Conservation (phyloP, 257 asterid species). For the Solanum bukasovii region DNA sequence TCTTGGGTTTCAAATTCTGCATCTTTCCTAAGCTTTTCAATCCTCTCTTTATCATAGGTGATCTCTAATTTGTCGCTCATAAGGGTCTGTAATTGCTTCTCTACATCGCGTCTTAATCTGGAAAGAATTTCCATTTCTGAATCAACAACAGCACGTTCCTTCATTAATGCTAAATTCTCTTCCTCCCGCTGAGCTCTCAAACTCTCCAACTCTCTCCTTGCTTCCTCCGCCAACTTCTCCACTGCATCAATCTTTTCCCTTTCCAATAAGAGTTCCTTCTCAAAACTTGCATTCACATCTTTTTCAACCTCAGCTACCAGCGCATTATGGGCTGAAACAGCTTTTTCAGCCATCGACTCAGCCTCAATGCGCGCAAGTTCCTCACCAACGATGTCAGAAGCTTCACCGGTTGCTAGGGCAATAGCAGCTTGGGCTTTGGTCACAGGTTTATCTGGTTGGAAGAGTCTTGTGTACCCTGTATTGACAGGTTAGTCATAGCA, state of each 20-base stretch:
- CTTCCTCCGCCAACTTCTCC: conserved; percentile 73
- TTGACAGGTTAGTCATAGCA: not conserved
- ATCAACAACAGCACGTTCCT: conserved; percentile 81
- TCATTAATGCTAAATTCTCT: conserved; percentile 62
- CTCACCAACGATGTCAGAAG: conserved; percentile 66
- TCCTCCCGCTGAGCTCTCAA: conserved; percentile 70
- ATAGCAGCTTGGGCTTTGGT: conserved; percentile 97
- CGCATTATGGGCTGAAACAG: conserved; percentile 88
- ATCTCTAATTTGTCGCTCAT: conserved; percentile 64
- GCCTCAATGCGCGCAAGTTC: conserved; percentile 98
- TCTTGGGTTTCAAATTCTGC: conserved; percentile 73
- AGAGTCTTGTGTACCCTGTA: conserved; percentile 89
- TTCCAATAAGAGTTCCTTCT: conserved; percentile 62
- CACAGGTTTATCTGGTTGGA: conserved; percentile 97
- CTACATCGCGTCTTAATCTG: conserved; percentile 70
- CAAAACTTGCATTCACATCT: conserved; percentile 71
- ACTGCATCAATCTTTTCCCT: conserved; percentile 67
- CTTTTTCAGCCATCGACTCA: conserved; percentile 93
- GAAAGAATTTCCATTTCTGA: conserved; percentile 86
- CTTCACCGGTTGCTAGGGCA: conserved; percentile 88
- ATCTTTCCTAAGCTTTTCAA: conserved; percentile 66
- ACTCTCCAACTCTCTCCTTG: conserved; percentile 66
- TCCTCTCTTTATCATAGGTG: conserved; percentile 78
- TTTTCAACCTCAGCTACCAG: conserved; percentile 83
- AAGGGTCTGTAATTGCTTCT: conserved; percentile 74